Evolutionary conservation across 495 filamentous ascomycete genomes (phyloP), one percentile per base, ranked within the genome.

Genomic region (Hypoxylon lienhwacheense): DNA sequence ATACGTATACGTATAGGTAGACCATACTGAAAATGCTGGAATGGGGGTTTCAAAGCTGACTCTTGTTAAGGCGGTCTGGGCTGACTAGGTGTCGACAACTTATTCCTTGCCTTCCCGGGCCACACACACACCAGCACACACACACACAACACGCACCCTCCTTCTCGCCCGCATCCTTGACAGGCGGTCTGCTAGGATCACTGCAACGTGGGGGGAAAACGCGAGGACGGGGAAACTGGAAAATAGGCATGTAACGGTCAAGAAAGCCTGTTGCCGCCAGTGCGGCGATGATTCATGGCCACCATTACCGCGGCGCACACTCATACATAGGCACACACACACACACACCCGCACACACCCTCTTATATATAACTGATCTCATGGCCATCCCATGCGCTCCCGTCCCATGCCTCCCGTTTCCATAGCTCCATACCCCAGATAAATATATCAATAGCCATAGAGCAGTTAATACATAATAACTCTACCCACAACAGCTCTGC

Each of bases 181-280:
- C 65, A 67, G 58, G 65, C 65, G 65, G 65, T 67, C 65, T 63
- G 62, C 51, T 60, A 41, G 65, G 65, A 61, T 55, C 43, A 45
- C 58, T 67, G 57, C 63, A 60, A 65, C 61, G 64, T 63, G 60
- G 64, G 60, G 64, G 22, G 61, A 56, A n/a, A 36, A 33, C 35
- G 53, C 40, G 49, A 37, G 46, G 47, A 22, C 20, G 47, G 53
- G 53, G 19, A 56, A 60, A 58, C 54, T 62, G 61, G 61, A 55
- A 66, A 55, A 58, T 59, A 55, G 37, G 40, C 41, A 55, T 63
- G 63, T 63, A 56, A 61, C 55, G 63, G 40, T 39, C 49, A 55
- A 37, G 53, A 42, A 50, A 35, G 14, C 40, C 52, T 64, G 55
- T 42, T 57, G 61, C 47, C 61, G 58, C 56, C 62, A n/a, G 42